These are phyloP conservation scores for Mycosarcoma maydis DNA, from an alignment of 1,284 basidiomycete genomes.

Conservation along the genomic window DNA sequence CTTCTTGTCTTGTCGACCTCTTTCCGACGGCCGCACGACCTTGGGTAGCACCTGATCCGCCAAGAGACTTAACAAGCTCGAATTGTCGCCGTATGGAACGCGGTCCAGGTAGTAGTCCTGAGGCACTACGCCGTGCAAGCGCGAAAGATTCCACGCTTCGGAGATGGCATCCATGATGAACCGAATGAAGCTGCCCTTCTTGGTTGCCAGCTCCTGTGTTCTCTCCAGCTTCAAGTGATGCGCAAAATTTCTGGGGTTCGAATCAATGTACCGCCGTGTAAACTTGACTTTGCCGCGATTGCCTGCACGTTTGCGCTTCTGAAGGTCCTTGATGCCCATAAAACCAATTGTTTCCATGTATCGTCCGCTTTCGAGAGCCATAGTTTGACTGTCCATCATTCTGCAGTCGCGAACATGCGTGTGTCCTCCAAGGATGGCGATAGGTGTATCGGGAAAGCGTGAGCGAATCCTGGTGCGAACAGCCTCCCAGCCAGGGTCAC, in stretches of 20 bases:
- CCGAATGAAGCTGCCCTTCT: constrained; percentile 54
- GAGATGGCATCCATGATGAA: constrained; percentile 59
- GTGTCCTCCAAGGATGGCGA: constrained; percentile 60
- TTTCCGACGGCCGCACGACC: constrained; percentile 58
- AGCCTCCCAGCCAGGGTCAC: constrained; percentile 57
- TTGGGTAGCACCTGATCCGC: constrained; percentile 56
- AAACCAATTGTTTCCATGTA: constrained; percentile 59
- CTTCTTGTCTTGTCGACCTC: constrained; percentile 32
- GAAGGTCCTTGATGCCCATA: constrained; percentile 46
- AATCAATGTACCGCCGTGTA: constrained; percentile 69
- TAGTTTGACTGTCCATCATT: constrained; percentile 54
- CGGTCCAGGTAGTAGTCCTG: constrained; percentile 65
- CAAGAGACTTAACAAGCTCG: constrained; percentile 58
- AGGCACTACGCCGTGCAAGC: constrained; percentile 59
- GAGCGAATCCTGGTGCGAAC: constrained; percentile 56
- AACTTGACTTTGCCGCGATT: constrained; percentile 64
- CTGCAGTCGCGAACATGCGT: constrained; percentile 64
- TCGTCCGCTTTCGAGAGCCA: constrained; percentile 62
- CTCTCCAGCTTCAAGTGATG: constrained; percentile 43
- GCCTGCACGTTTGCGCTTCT: constrained; percentile 28
- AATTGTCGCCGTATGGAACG: constrained; percentile 44
- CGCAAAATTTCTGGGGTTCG: constrained; percentile 68
- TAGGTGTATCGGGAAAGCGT: constrained; percentile 58
- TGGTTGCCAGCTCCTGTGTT: constrained; percentile 52
- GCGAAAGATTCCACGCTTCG: constrained; percentile 57